phyloP scores from a whole-genome alignment of 192 early-diverging fungal species.

The Backusella parvicylindrica region DNA sequence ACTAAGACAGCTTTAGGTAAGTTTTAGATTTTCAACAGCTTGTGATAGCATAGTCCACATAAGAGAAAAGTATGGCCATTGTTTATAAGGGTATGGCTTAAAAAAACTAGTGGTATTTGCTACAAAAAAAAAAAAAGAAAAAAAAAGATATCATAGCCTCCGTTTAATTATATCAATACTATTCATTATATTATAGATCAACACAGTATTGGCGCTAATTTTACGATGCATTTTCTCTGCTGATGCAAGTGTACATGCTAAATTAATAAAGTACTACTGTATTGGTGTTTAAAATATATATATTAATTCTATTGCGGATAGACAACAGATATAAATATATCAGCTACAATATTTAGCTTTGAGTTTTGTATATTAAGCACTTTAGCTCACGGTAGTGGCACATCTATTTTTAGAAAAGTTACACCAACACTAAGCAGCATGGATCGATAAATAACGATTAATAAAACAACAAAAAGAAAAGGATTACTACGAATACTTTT shows the following conservation, averaged over 20 bases:
- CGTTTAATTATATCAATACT: not conserved
- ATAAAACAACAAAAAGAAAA: not conserved
- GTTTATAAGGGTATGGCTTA: no score
- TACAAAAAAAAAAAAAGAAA: no score
- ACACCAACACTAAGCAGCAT: not conserved
- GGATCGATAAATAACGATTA: not conserved
- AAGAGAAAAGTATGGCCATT: no score
- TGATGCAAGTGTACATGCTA: not conserved
- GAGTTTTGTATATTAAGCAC: not conserved
- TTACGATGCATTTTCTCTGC: not conserved
- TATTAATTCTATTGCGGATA: not conserved
- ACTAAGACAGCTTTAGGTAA: no score
- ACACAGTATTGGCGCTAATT: not conserved
- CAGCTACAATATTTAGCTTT: not conserved
- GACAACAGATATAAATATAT: not conserved
- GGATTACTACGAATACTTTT: not conserved
- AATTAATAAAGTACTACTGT: not conserved
- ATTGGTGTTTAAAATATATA: not conserved
- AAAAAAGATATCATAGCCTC: not conserved
- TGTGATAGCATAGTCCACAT: no score
- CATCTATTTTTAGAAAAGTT: not conserved
- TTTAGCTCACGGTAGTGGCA: not conserved
- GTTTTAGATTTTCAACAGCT: no score
- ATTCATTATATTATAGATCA: not conserved
- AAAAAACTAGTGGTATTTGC: not conserved